Conservation (phyloP, 805 yeast genomes). For the Lipomyces yamanashiensis region DNA sequence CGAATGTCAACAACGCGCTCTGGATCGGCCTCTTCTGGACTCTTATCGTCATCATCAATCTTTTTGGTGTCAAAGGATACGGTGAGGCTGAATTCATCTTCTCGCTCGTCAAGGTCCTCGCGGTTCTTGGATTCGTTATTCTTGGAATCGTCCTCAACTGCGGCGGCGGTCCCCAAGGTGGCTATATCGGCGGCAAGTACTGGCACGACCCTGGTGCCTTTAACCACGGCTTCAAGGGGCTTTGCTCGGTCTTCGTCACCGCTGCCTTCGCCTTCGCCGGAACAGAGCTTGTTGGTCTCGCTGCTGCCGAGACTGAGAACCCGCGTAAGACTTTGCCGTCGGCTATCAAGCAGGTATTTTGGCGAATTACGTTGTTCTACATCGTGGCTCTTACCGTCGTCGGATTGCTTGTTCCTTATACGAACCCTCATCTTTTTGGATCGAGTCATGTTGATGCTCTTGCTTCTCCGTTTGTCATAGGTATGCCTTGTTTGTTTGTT, state of each 20-base stretch:
- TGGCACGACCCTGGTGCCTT: conserved; percentile 63
- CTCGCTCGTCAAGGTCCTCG: conserved; percentile 60
- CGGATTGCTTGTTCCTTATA: conserved; percentile 75
- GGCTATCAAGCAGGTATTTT: conserved; percentile 80
- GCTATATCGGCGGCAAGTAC: conserved; percentile 60
- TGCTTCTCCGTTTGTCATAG: conserved; percentile 74
- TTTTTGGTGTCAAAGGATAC: conserved; percentile 61
- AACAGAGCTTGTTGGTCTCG: conserved; percentile 71
- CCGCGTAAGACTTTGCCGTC: conserved; percentile 70
- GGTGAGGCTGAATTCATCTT: conserved; percentile 73
- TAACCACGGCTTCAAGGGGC: conserved; percentile 71
- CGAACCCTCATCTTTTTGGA: conserved; percentile 53
- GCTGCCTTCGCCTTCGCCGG: conserved; percentile 84
- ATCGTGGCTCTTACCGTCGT: conserved; percentile 59
- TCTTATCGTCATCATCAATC: conserved; percentile 54
- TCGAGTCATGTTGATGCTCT: conserved; percentile 59
- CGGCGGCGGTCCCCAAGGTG: conserved; percentile 65
- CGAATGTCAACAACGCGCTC: conserved; percentile 55
- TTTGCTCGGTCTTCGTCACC: conserved; percentile 69
- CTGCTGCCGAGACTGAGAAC: conserved; percentile 75
- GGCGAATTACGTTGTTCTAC: conserved; percentile 77
- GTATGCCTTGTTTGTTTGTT: not conserved
- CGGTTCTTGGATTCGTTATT: conserved; percentile 63
- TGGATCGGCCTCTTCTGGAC: conserved; percentile 63
- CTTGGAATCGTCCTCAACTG: conserved; percentile 59